Evolutionary conservation across 1,139 yeast genomes (phyloP).

Genomic region (Saccharomycopsis crataegensis): DNA sequence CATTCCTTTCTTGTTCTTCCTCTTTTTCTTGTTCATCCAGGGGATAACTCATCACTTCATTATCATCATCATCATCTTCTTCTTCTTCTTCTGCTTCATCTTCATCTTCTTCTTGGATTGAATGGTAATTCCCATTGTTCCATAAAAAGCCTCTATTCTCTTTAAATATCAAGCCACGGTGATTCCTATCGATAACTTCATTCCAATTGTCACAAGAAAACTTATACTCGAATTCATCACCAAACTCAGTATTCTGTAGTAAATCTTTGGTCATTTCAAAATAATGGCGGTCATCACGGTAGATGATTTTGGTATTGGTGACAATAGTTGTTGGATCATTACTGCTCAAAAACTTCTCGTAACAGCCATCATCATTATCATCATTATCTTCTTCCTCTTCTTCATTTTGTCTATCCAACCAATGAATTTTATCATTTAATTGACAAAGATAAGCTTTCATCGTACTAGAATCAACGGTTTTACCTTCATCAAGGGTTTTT

Average conservation of each 20-base stretch:
- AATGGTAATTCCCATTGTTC: constrained; percentile 42
- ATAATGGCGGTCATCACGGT: constrained; percentile 9
- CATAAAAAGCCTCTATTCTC: background rate
- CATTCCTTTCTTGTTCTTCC: constrained; percentile 24
- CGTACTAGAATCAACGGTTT: background rate
- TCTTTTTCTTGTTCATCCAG: constrained; percentile 29
- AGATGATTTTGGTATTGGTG: constrained; percentile 1
- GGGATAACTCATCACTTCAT: background rate
- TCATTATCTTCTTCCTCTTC: background rate
- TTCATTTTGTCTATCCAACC: background rate
- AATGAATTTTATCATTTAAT: background rate
- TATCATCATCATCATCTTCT: constrained; percentile 24
- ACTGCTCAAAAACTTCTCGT: background rate
- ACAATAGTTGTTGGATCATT: background rate
- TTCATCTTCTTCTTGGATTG: constrained; percentile 48
- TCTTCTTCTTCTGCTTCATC: constrained; percentile 40
- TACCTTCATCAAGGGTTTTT: background rate
- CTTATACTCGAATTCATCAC: background rate
- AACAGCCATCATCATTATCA: background rate
- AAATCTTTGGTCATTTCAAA: constrained; percentile 16
- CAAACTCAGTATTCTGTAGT: background rate
- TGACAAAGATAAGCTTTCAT: background rate
- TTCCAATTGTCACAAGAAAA: background rate
- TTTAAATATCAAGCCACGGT: background rate
- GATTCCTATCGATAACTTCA: background rate